Conservation (phyloP, 140 eudicot genomes). For the Senecio squalidus region DNA sequence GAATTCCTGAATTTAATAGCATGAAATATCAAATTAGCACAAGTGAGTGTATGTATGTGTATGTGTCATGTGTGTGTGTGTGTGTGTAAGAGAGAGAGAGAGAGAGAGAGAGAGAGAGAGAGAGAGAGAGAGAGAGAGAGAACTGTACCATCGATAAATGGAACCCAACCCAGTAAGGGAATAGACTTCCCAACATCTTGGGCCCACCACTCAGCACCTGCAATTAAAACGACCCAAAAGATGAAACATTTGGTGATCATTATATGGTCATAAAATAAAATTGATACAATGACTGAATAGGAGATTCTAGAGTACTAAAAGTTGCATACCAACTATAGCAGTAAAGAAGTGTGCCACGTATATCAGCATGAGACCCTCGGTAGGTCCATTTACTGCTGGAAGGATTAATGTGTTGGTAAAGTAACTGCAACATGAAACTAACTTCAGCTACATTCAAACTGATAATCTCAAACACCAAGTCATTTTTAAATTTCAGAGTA, state of each 20-base stretch:
- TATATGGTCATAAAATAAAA: not conserved
- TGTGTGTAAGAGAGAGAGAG: not conserved
- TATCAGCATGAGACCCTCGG: slow-evolving; percentile 94
- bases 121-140: no score
- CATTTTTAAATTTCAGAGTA: not conserved
- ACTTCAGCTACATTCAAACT: slow-evolving; percentile 8
- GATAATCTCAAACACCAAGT: not conserved
- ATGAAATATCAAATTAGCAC: slow-evolving; percentile 11
- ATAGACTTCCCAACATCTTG: slow-evolving; percentile 76
- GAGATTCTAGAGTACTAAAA: not conserved
- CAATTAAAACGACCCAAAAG: slow-evolving; percentile 8
- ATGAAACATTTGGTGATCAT: not conserved
- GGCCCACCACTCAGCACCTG: slow-evolving; percentile 98
- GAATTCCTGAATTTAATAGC: slow-evolving; percentile 52
- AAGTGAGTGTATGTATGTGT: no score
- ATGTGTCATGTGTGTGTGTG: slow-evolving; percentile 5
- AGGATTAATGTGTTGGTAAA: slow-evolving; percentile 93
- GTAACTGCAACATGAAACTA: slow-evolving; percentile 47
- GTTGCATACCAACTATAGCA: slow-evolving; percentile 69
- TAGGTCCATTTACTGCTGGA: slow-evolving; percentile 91
- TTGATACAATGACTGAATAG: not conserved
- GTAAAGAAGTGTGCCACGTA: slow-evolving; percentile 73
- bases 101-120: slow-evolving; percentile 1
- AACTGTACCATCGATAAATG: slow-evolving; percentile 55
- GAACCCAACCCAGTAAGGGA: slow-evolving; percentile 85